These are phyloP conservation scores for Zychaea mexicana DNA, from an alignment of 371 early-diverging fungal genomes.

Conservation along the genomic window DNA sequence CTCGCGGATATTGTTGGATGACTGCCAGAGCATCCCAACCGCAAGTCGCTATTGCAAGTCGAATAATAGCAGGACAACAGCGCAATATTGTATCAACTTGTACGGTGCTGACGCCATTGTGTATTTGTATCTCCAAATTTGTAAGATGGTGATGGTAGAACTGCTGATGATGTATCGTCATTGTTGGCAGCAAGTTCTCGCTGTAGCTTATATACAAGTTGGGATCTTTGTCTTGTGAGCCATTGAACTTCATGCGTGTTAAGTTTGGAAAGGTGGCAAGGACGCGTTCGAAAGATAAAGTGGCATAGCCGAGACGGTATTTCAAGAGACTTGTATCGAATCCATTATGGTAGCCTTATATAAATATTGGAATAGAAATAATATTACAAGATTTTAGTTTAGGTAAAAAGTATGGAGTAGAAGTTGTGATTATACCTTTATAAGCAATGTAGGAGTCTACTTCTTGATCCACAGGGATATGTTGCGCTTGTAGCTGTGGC, in stretches of 20 bases:
- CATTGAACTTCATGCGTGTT: background rate
- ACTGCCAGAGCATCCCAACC: background rate
- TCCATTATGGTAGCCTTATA: background rate
- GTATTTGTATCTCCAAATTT: background rate
- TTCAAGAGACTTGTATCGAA: background rate
- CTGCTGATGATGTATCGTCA: too few relatives aligned
- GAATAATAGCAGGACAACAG: background rate
- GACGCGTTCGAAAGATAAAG: background rate
- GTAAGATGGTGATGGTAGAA: too few relatives aligned
- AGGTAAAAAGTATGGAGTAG: too few relatives aligned
- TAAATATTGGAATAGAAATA: too few relatives aligned
- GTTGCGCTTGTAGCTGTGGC: too few relatives aligned
- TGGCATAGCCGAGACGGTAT: background rate
- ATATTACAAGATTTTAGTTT: too few relatives aligned
- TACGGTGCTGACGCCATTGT: background rate
- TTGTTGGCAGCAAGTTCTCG: too few relatives aligned
- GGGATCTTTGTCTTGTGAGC: background rate
- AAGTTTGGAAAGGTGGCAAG: background rate
- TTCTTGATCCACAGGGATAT: too few relatives aligned
- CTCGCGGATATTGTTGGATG: background rate
- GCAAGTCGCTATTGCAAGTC: background rate
- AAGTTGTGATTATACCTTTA: too few relatives aligned
- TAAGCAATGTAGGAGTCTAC: too few relatives aligned
- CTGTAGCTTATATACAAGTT: too few relatives aligned
- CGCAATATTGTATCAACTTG: background rate